Conservation (phyloP, 768 basidiomycete genomes). For the Gloeophyllum trabeum region DNA sequence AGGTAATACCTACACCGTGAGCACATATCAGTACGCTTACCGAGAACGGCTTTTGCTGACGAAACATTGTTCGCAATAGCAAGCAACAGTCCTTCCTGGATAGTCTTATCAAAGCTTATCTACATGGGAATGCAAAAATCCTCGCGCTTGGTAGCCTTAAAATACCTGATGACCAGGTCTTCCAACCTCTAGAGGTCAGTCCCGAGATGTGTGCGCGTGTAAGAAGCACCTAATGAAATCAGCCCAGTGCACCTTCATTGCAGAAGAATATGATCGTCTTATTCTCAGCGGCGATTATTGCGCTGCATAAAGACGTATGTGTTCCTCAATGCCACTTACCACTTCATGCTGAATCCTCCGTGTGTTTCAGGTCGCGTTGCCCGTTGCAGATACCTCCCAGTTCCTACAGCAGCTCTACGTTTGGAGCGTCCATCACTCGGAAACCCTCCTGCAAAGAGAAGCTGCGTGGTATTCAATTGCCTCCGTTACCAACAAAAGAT, state of each 20-base stretch:
- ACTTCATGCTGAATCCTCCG: background rate
- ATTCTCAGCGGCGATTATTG: conserved; percentile 54
- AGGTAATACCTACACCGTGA: conserved; percentile 53
- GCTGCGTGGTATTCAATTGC: conserved; percentile 48
- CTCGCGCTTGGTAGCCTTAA: conserved; percentile 49
- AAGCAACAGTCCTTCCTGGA: conserved; percentile 50
- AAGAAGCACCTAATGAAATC: too few relatives aligned
- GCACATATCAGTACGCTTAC: conserved; percentile 19
- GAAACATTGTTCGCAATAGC: conserved; percentile 24
- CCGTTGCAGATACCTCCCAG: conserved; percentile 31
- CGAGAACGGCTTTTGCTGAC: conserved; percentile 1
- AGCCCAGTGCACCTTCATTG: conserved; percentile 30
- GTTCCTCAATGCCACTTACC: background rate
- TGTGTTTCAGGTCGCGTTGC: conserved; percentile 34
- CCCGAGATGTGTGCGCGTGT: too few relatives aligned
- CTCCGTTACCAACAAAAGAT: conserved; percentile 70
- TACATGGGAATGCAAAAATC: conserved; percentile 36
- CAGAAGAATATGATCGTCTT: conserved; percentile 60
- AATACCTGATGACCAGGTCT: conserved; percentile 23
- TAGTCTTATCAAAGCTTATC: conserved; percentile 40
- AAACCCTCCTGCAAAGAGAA: conserved; percentile 38
- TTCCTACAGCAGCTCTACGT: conserved; percentile 44
- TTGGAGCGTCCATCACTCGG: conserved; percentile 45
- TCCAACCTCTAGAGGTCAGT: conserved; percentile 44
- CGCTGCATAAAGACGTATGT: conserved; percentile 56